Evolutionary conservation across 225 moss, liverwort and hornwort genomes (phyloP), one percentile per base, ranked within the genome.

Genomic region (Pleurozium schreberi): DNA sequence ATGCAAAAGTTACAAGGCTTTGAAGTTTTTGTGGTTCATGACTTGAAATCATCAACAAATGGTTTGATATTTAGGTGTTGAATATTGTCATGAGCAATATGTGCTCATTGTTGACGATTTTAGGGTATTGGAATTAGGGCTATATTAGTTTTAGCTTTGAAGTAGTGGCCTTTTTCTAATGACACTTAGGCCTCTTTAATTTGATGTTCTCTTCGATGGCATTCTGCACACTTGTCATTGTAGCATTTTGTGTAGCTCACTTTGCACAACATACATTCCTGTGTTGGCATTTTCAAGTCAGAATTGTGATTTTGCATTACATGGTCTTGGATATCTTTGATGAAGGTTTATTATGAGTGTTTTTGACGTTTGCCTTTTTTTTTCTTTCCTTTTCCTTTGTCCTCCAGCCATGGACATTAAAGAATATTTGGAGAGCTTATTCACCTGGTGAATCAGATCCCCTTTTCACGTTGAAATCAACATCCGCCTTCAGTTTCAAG

Each of bases 381-480:
- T 83, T 31, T 59, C 53, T 86, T n/a, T 26, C 23, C 40, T 68
- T 47, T 52, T 69, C 22, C 18, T 19, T 80, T 77, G 59, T n/a
- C 38, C 25, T 40, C 28, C 90, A 93, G 92, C 89, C 91, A 62
- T 93, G 93, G 93, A 78, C 90, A 2, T 38, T 90, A 21, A 91
- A 89, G 92, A 88, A 92, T 66, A 68, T 79, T n/a, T 93, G 93
- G 93, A 91, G 73, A 84, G 93, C 81, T 8, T 91, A 22, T n/a
- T 75, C 88, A 42, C 92, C 91, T 40, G 91, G 91, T n/a, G 87
- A 92, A 71, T 85, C 89, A 14, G 92, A 92, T 63, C 88, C 88
- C 11, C 73, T 93, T 36, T 93, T 89, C 8, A 92, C 93, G 4
- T 50, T 91, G 88, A 92, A 91, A 75, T 88, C 91, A 15, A 60